Percentiles rank a stretch among this genome's conserved stretches.
These are phyloP conservation scores for Fistulina hepatica DNA, from an alignment of 1,284 basidiomycete genomes.

Conservation along the genomic window DNA sequence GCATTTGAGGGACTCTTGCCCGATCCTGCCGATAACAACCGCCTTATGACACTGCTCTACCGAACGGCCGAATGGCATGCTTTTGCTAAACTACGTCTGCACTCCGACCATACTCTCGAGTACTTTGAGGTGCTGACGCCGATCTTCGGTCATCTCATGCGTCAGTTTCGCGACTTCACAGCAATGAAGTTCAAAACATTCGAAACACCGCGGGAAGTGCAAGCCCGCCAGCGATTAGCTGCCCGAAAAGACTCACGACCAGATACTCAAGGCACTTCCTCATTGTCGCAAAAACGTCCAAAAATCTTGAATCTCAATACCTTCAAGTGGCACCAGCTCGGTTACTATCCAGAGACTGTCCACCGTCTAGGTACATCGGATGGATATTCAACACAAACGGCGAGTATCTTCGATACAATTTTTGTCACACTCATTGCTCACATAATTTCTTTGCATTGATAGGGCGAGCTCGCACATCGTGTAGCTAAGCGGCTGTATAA, in stretches of 20 bases:
- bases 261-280: too few species aligned
- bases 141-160: neutral
- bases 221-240: neutral
- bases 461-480: constrained; percentile 24
- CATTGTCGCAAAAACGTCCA: too few species aligned
- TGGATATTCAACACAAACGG: constrained; percentile 19
- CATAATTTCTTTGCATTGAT: neutral
- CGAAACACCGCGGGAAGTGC: neutral
- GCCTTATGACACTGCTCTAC: constrained; percentile 7
- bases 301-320: constrained; percentile 8
- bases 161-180: constrained; percentile 2
- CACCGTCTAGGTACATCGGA: constrained; percentile 1
- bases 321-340: constrained; percentile 10
- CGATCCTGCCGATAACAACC: neutral
- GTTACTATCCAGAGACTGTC: constrained; percentile 4
- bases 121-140: neutral
- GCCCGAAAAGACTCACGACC: too few species aligned
- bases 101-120: constrained; percentile 4
- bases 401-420: too few species aligned
- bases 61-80: constrained; percentile 10
- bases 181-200: neutral
- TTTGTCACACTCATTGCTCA: neutral
- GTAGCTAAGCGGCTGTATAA: constrained; percentile 18
- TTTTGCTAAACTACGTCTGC: constrained; percentile 11
- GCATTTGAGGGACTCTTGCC: constrained; percentile 11